A percentile compares a stretch with the other conserved stretches of the same genome.
Evolutionary conservation across 495 filamentous ascomycete genomes (phyloP).

Genomic region (Penicillium longicatenatum): DNA sequence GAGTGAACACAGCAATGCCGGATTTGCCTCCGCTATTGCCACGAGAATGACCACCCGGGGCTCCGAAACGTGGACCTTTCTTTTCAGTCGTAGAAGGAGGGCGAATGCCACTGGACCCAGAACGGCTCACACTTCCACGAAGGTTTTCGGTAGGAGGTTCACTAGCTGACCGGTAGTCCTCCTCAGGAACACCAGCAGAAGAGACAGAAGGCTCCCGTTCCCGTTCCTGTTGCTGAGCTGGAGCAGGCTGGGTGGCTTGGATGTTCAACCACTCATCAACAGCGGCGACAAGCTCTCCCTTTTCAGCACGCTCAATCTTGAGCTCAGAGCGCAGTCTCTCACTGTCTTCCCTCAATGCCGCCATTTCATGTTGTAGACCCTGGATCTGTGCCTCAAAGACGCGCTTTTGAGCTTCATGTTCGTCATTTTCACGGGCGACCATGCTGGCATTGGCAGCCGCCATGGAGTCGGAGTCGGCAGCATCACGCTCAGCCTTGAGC

Average conservation of each 20-base stretch:
- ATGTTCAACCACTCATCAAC: constrained; percentile 86
- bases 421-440: constrained; percentile 46
- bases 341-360: constrained; percentile 64
- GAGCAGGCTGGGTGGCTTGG: constrained; percentile 38
- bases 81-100: constrained; percentile 37
- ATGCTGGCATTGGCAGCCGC: constrained; percentile 49
- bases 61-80: constrained; percentile 36
- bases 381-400: constrained; percentile 66
- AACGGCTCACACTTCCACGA: constrained; percentile 30
- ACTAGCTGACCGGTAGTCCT: constrained; percentile 15
- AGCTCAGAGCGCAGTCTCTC: constrained; percentile 60
- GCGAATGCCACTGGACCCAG: constrained; percentile 37
- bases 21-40: constrained; percentile 45
- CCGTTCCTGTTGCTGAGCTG: constrained; percentile 16
- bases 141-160: constrained; percentile 26
- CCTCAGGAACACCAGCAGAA: constrained; percentile 19
- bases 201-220: constrained; percentile 22
- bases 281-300: constrained; percentile 87
- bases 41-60: constrained; percentile 34
- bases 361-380: constrained; percentile 68
- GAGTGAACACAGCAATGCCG: constrained; percentile 46
- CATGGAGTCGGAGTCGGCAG: constrained; percentile 56
- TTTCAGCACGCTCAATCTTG: constrained; percentile 83
- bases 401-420: constrained; percentile 51
- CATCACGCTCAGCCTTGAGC: constrained; percentile 62